Evolutionary conservation across 345 rosid genomes (phyloP), one percentile per base, ranked within the genome.

Genomic region (Acer saccharum): DNA sequence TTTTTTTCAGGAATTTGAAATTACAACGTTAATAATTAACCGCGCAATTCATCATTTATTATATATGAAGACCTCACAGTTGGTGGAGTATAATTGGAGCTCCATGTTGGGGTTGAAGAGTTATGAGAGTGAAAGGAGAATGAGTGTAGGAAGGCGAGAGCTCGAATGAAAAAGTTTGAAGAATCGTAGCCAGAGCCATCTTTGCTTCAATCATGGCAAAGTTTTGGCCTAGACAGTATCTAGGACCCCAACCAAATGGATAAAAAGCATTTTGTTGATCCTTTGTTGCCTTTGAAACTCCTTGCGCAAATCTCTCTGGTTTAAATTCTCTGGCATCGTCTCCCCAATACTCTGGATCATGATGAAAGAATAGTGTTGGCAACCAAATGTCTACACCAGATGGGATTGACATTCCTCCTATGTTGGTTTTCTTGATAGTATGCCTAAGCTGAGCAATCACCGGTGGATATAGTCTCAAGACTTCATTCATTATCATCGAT

Each of bases 201-300:
- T 85, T 85, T 18, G 82, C 65, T 63, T 85, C 86, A 2, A 80
- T 43, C 81, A 80, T 73, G 1, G 86, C 79, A 23, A 85, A 78
- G 27, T 69, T 83, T 64, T 78, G 78, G n/a, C 79, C 88, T 1
- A 80, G 18, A 65, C 84, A 83, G 23, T 13, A 9, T 35, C 82
- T 72, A 2, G 83, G 81, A 2, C 86, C 88, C 18, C 78, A 35
- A 9, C 81, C 84, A 10, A 85, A 82, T 1, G 83, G 71, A 9
- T 81, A 55, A 39, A 81, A 73, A 18, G 79, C 81, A 7, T 52
- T 68, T 35, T 35, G 39, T 4, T 75, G 79, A 50, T 81, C 83
- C 50, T 76, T 81, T 17, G 85, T 76, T 4, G 85, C 85, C 48
- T 61, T 79, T 10, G 81, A 32, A 10, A 79, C 48, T 39, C 84